phyloP scores from a whole-genome alignment of 768 basidiomycete genomes.

The Boletus speciosus region DNA sequence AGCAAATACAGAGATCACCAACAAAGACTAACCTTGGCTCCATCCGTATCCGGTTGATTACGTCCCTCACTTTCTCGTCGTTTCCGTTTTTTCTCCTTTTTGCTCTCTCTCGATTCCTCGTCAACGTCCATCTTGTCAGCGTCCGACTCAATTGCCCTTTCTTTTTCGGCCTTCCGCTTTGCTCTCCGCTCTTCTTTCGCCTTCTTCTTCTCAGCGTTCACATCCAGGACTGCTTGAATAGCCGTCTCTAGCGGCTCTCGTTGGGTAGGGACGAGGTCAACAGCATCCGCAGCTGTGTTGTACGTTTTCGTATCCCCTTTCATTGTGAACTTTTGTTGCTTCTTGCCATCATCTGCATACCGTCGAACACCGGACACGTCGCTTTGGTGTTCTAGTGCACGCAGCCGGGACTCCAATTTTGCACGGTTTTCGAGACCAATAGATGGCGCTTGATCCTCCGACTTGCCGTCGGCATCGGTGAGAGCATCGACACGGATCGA shows the following conservation, averaged over 20 bases:
- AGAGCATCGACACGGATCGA: slow-evolving; percentile 98
- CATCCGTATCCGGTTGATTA: slow-evolving; percentile 38
- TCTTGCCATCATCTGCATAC: slow-evolving; percentile 57
- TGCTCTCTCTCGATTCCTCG: slow-evolving; percentile 34
- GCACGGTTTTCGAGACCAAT: slow-evolving; percentile 92
- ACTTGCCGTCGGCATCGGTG: slow-evolving; percentile 88
- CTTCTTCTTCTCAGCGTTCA: slow-evolving; percentile 83
- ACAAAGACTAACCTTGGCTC: slow-evolving; percentile 38
- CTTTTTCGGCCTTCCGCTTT: slow-evolving; percentile 56
- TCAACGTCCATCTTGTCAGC: slow-evolving; percentile 46
- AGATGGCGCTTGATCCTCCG: slow-evolving; percentile 73
- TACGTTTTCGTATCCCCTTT: slow-evolving; percentile 76
- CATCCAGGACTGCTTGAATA: slow-evolving; percentile 69
- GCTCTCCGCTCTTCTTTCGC: slow-evolving; percentile 76
- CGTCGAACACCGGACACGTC: slow-evolving; percentile 72
- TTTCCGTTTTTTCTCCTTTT: slow-evolving; percentile 46
- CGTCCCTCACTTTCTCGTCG: slow-evolving; percentile 56
- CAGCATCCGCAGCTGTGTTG: slow-evolving; percentile 80
- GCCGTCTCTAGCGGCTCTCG: slow-evolving; percentile 75
- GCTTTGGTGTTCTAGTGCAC: slow-evolving; percentile 79
- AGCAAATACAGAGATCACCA: slow-evolving; percentile 4
- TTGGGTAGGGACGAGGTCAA: slow-evolving; percentile 83
- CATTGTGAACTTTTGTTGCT: slow-evolving; percentile 81
- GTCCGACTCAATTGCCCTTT: slow-evolving; percentile 42
- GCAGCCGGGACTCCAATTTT: slow-evolving; percentile 92